phyloP scores from a whole-genome alignment of 2,329 filamentous ascomycete species.

The Stemphylium beticola region DNA sequence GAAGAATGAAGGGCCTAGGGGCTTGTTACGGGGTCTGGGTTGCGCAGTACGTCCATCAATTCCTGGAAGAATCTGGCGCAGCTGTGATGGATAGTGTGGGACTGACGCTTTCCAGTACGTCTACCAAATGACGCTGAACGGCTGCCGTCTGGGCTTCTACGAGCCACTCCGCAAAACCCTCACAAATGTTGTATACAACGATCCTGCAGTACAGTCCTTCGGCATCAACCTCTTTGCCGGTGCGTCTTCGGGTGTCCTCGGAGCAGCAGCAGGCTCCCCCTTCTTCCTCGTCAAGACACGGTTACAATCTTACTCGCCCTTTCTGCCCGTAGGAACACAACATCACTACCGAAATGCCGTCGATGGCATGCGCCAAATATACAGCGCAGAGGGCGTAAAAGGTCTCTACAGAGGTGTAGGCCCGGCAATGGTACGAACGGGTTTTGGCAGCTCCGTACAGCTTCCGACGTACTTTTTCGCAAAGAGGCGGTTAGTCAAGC shows the following conservation, averaged over 20 bases:
- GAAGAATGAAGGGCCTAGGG: conserved; percentile 83
- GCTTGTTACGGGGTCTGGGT: conserved; percentile 86
- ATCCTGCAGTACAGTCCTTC: conserved; percentile 79
- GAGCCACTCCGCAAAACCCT: conserved; percentile 83
- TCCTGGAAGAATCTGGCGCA: too few species aligned
- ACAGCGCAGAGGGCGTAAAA: conserved; percentile 73
- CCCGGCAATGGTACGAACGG: conserved; percentile 94
- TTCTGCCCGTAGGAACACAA: conserved; percentile 94
- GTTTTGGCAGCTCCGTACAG: conserved; percentile 94
- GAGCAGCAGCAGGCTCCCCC: conserved; percentile 89
- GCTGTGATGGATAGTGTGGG: not conserved
- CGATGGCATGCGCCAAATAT: conserved; percentile 84
- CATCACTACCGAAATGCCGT: conserved; percentile 86
- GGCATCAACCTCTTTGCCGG: conserved; percentile 94
- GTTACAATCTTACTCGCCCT: conserved; percentile 90
- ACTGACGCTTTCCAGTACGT: conserved; percentile 66
- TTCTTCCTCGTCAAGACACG: conserved; percentile 99
- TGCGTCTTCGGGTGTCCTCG: conserved; percentile 85
- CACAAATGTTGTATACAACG: conserved; percentile 72
- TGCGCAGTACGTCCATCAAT: conserved; percentile 65
- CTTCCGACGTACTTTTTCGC: conserved; percentile 98
- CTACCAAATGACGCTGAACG: conserved; percentile 96
- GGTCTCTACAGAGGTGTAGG: conserved; percentile 90
- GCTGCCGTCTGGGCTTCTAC: conserved; percentile 96
- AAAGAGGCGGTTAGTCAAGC: conserved; percentile 81